These are phyloP conservation scores for Sugiyamaella xylanicola DNA, from an alignment of 1,139 yeast genomes.

Conservation along the genomic window DNA sequence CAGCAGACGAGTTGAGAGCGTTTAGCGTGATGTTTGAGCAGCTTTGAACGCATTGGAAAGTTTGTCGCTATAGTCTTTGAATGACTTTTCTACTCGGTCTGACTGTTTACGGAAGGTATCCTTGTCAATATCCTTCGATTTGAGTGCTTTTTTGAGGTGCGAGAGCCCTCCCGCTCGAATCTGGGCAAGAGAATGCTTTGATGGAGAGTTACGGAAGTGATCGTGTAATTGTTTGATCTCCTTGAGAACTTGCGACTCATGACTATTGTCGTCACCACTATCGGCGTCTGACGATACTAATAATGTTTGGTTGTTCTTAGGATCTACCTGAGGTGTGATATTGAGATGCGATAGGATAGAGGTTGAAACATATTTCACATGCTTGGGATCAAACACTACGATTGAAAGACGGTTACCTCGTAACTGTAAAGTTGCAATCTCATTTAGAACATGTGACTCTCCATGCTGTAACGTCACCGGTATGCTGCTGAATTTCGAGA, in stretches of 20 bases:
- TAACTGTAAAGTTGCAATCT: slow-evolving; percentile 73
- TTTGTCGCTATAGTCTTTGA: slow-evolving; percentile 62
- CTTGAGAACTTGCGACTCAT: slow-evolving; percentile 54
- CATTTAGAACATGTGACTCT: slow-evolving; percentile 52
- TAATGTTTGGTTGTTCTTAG: slow-evolving; percentile 69
- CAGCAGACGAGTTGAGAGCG: neutral
- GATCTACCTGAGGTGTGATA: slow-evolving; percentile 76
- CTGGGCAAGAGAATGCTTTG: slow-evolving; percentile 56
- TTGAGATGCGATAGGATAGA: slow-evolving; percentile 72
- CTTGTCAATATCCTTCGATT: slow-evolving; percentile 46
- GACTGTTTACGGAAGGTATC: slow-evolving; percentile 48
- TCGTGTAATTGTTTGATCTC: slow-evolving; percentile 60
- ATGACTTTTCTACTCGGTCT: slow-evolving; percentile 64
- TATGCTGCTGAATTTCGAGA: slow-evolving; percentile 51
- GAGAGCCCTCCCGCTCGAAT: slow-evolving; percentile 65
- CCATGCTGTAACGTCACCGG: slow-evolving; percentile 56
- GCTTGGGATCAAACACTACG: slow-evolving; percentile 80
- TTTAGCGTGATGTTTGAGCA: slow-evolving; percentile 10
- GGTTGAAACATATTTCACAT: slow-evolving; percentile 67
- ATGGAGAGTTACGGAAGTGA: slow-evolving; percentile 58
- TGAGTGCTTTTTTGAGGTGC: slow-evolving; percentile 62
- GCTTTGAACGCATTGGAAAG: slow-evolving; percentile 59
- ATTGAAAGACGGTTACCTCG: slow-evolving; percentile 67
- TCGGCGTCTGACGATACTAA: slow-evolving; percentile 73
- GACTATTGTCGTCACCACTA: slow-evolving; percentile 64